These are phyloP conservation scores for Schizophyllum amplum DNA, from an alignment of 1,284 basidiomycete genomes.

Conservation along the genomic window DNA sequence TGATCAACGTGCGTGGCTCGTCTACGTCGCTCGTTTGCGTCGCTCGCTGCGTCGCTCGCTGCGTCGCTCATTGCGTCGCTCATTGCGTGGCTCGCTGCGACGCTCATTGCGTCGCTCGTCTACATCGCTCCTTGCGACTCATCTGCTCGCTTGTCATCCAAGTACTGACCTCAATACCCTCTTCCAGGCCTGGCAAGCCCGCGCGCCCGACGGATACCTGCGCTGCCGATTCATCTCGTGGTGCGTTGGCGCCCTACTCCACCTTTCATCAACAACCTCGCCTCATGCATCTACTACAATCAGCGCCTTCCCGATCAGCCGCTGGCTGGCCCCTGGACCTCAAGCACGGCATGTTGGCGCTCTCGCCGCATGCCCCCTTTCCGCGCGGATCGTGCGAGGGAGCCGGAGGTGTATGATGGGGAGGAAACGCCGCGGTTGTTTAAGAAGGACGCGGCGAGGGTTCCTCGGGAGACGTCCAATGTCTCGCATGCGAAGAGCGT, in stretches of 20 bases:
- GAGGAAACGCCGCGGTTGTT: neutral
- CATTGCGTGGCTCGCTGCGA: too few species aligned
- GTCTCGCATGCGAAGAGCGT: too few species aligned
- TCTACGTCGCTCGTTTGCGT: neutral
- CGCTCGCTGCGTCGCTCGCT: too few species aligned
- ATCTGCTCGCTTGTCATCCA: neutral
- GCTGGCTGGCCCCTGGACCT: neutral
- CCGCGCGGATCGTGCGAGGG: neutral
- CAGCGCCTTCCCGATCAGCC: neutral
- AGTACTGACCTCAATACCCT: neutral
- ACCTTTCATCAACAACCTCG: too few species aligned
- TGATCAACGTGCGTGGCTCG: neutral
- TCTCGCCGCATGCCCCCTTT: neutral
- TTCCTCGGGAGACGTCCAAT: too few species aligned
- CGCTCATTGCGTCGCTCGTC: too few species aligned
- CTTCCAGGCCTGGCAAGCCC: neutral
- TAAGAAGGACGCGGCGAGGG: too few species aligned
- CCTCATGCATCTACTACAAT: neutral
- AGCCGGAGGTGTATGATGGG: neutral
- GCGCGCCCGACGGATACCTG: neutral
- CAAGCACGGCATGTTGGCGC: neutral
- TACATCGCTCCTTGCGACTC: too few species aligned
- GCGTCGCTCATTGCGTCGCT: too few species aligned
- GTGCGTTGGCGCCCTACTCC: neutral
- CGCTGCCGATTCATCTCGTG: neutral